A percentile compares a stretch with the other conserved stretches of the same genome.
Conservation (phyloP, 305 asterid genomes). For the Fraxinus latifolia region DNA sequence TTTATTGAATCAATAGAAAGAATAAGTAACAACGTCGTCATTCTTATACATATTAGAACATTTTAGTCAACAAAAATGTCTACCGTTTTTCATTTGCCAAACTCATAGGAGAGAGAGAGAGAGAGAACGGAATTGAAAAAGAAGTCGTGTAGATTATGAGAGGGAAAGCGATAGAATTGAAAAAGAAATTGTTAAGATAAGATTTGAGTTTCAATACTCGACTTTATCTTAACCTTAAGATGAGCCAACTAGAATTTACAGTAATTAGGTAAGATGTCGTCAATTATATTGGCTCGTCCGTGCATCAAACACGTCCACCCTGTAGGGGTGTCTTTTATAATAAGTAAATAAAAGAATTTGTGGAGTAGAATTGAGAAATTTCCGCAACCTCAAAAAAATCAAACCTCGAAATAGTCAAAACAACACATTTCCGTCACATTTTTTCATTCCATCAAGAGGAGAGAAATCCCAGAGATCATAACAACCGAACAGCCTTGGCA, state of each 20-base stretch:
- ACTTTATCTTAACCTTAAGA: not conserved
- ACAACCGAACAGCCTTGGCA: not conserved
- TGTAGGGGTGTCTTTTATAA: not conserved
- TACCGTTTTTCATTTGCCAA: not conserved
- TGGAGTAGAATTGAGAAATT: not conserved
- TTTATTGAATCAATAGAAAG: not conserved
- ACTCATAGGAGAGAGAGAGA: not conserved
- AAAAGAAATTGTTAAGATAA: not conserved
- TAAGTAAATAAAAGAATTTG: not conserved
- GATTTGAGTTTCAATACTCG: not conserved
- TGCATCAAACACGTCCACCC: not conserved
- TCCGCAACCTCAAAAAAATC: not conserved
- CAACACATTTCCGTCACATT: not conserved
- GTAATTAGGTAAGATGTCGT: not conserved
- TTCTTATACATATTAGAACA: not conserved
- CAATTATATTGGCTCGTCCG: not conserved
- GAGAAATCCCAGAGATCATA: not conserved
- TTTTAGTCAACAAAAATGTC: not conserved
- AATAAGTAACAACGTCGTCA: not conserved
- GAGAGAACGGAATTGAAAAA: not conserved
- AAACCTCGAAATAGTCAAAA: constrained; percentile 7
- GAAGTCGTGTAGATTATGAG: not conserved
- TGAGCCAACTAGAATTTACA: not conserved
- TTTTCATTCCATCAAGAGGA: not conserved
- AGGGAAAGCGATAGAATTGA: not conserved